These are phyloP conservation scores for Aspergillus caelatus DNA, from an alignment of 2,329 filamentous ascomycete genomes.

Conservation along the genomic window DNA sequence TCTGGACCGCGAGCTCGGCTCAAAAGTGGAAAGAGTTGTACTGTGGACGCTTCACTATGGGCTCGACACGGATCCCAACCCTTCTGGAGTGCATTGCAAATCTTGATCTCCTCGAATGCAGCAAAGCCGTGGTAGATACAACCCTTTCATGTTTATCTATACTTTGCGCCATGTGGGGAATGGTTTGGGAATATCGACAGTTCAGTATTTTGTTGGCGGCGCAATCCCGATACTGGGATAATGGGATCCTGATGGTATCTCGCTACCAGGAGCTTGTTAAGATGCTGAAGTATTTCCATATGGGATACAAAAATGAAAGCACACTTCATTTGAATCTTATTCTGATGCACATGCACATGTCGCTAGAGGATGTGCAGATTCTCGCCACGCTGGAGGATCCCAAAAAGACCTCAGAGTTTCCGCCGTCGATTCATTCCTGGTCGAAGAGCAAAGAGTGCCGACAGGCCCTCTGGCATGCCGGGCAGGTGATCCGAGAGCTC, in stretches of 20 bases:
- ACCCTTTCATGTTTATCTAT: constrained; percentile 30
- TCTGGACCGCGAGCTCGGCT: background rate
- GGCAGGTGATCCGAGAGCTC: constrained; percentile 10
- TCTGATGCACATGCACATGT: constrained; percentile 14
- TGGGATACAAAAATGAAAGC: constrained; percentile 14
- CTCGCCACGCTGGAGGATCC: constrained; percentile 8
- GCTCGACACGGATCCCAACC: background rate
- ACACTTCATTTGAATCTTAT: constrained; percentile 7
- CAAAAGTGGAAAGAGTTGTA: background rate
- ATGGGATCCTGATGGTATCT: constrained; percentile 28
- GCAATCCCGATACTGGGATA: constrained; percentile 29
- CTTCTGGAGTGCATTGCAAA: background rate
- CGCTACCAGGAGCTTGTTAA: constrained; percentile 33
- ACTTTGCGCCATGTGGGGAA: constrained; percentile 34
- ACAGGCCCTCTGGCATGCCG: constrained; percentile 17
- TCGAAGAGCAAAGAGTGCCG: constrained; percentile 6
- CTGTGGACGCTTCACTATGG: background rate
- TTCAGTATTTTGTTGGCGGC: constrained; percentile 27
- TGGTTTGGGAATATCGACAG: constrained; percentile 36
- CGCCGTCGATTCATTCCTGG: background rate
- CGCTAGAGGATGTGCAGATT: constrained; percentile 14
- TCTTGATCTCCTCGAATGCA: background rate
- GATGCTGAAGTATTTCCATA: constrained; percentile 24
- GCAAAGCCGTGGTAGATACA: background rate
- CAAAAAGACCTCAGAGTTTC: background rate